Evolutionary conservation across 768 basidiomycete genomes (phyloP), one percentile per base, ranked within the genome.

Genomic region (Leucocoprinus leucothites): DNA sequence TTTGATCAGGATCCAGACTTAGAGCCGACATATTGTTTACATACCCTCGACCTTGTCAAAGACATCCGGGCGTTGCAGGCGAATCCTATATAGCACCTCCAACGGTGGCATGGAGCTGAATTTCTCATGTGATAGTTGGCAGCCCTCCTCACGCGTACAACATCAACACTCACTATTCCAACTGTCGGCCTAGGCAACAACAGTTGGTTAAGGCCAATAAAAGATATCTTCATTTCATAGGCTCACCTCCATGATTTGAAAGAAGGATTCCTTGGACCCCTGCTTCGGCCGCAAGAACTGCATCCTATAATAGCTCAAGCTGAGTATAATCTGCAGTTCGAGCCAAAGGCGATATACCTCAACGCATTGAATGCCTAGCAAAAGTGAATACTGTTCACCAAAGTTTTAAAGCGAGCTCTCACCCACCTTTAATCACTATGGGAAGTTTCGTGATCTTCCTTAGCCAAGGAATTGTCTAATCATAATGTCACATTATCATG

Each of bases 221-320:
- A 34, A 28, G 53, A 24, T 45, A 13, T 38, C 8, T 22, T 26
- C 48, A 31, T 1, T 22, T 9, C 35, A n/a, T 22, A 14, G 34
- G 71, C 73, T 60, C 62, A 80, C 91, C 95, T 53, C 95, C 95
- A 62, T 98, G 95, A 61, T 98, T 98, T 0, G 89, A 91, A 9
- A 98, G 71, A 53, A 95, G 76, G 58, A 98, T 92, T 4, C 89
- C 95, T 53, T 95, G 86, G 13, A 91, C 86, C 11, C 93, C 91
- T 24, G 87, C 81, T 58, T 94, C 85, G 16, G 80, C 83, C 24
- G 94, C 94, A 44, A 93, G 80, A 41, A 91, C 82, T 2, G 90
- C 93, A 71, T 97, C 95, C 83, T 94, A 67, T 9, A n/a, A 64
- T 61, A 53, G 40, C 59, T 28, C 51, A 57, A 3, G 31, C 24